phyloP scores from a whole-genome alignment of 495 filamentous ascomycete genomes.

The Pseudevernia furfuracea region DNA sequence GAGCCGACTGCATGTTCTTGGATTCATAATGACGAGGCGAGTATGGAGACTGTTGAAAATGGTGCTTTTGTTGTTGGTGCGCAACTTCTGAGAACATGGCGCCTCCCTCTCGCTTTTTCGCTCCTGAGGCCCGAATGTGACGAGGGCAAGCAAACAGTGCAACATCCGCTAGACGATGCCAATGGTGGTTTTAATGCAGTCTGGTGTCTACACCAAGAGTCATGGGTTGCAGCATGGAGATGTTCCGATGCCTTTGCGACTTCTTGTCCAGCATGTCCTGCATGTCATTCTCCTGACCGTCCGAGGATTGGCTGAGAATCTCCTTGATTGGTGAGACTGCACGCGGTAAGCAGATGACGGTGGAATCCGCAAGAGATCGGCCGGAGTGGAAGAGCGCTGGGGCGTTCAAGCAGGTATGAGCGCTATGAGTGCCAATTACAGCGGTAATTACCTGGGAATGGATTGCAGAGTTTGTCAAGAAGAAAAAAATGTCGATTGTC shows the following conservation, averaged over 20 bases:
- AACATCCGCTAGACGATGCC: constrained; percentile 10
- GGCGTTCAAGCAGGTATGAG: background rate
- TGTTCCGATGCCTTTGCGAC: constrained; percentile 34
- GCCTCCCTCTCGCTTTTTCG: background rate
- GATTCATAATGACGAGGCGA: constrained; percentile 20
- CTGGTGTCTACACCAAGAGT: constrained; percentile 3
- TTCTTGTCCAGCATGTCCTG: constrained; percentile 25
- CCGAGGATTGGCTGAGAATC: constrained; percentile 10
- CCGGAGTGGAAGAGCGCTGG: background rate
- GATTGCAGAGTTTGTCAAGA: background rate
- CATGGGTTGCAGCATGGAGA: constrained; percentile 20
- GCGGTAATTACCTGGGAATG: background rate
- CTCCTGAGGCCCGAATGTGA: constrained; percentile 16
- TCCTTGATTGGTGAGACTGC: constrained; percentile 10
- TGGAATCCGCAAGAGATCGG: constrained; percentile 4
- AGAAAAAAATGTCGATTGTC: background rate
- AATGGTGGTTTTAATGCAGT: constrained; percentile 10
- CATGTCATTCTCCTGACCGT: constrained; percentile 22
- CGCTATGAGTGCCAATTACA: background rate
- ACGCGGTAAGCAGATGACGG: constrained; percentile 6
- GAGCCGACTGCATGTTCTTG: constrained; percentile 14
- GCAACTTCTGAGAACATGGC: constrained; percentile 24
- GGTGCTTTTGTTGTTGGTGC: constrained; percentile 22
- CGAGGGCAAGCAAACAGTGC: constrained; percentile 18
- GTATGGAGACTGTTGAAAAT: constrained; percentile 20